Evolutionary conservation across 805 yeast genomes (phyloP).

Genomic region (Kodamaea lidongshanica): DNA sequence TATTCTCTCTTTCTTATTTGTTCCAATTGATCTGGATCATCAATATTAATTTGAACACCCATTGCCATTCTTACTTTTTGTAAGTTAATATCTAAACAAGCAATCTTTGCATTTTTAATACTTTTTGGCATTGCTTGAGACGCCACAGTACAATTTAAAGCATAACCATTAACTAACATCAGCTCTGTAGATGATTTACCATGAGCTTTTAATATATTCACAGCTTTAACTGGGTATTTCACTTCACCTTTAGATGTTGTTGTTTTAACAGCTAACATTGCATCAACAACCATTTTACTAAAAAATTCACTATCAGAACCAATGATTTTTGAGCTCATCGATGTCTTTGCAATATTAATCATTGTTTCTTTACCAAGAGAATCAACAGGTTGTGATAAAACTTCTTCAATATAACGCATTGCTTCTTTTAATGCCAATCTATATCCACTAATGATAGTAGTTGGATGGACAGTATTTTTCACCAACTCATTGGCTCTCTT

Average conservation of each 20-base stretch:
- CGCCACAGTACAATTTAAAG: constrained; percentile 93
- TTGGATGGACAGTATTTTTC: constrained; percentile 91
- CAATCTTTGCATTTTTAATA: constrained; percentile 68
- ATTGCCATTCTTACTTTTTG: constrained; percentile 97
- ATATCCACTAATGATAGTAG: constrained; percentile 95
- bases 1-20: constrained; percentile 84
- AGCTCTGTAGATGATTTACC: constrained; percentile 91
- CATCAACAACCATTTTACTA: constrained; percentile 86
- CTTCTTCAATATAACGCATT: constrained; percentile 76
- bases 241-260: constrained; percentile 80
- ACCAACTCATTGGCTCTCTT: constrained; percentile 92
- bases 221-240: constrained; percentile 95
- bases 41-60: constrained; percentile 96
- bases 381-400: constrained; percentile 74
- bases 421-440: constrained; percentile 92
- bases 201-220: constrained; percentile 90
- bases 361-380: constrained; percentile 76
- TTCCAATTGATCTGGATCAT: constrained; percentile 95
- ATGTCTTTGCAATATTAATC: constrained; percentile 88
- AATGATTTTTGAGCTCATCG: constrained; percentile 94
- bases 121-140: constrained; percentile 91
- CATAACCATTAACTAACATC: constrained; percentile 84
- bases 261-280: constrained; percentile 91
- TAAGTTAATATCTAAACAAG: constrained; percentile 83
- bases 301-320: constrained; percentile 92